phyloP scores from a whole-genome alignment of 1,139 yeast species.

The Taiozyma onychis region DNA sequence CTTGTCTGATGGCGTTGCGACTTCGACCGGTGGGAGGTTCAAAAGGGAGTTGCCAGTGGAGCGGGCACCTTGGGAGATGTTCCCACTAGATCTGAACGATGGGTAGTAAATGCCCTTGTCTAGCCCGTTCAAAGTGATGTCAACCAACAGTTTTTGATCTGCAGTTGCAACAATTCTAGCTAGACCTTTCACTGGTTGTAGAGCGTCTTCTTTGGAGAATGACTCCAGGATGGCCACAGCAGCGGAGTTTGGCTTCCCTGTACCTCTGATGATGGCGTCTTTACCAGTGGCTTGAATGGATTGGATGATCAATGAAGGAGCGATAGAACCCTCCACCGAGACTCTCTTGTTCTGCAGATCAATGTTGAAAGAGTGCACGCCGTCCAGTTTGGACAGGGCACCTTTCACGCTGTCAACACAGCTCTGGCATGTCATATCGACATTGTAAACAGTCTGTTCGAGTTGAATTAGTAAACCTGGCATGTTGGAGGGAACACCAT shows the following conservation, averaged over 20 bases:
- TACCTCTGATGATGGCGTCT: slow-evolving; percentile 89
- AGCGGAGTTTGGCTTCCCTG: slow-evolving; percentile 83
- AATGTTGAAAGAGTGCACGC: slow-evolving; percentile 43
- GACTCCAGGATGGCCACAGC: slow-evolving; percentile 89
- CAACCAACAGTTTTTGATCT: slow-evolving; percentile 50
- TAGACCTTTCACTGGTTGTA: slow-evolving; percentile 74
- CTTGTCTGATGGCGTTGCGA: slow-evolving; percentile 30
- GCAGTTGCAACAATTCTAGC: slow-evolving; percentile 78
- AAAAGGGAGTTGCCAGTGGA: slow-evolving; percentile 56
- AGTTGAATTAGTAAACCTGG: background rate
- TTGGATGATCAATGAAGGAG: slow-evolving; percentile 65
- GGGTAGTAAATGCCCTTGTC: slow-evolving; percentile 62
- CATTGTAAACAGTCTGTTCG: slow-evolving; percentile 60
- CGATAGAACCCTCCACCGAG: slow-evolving; percentile 53
- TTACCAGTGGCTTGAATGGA: slow-evolving; percentile 69
- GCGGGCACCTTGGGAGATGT: slow-evolving; percentile 66
- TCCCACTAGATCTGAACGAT: slow-evolving; percentile 64
- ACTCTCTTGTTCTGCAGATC: slow-evolving; percentile 55
- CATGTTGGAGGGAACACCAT: background rate
- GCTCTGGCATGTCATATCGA: slow-evolving; percentile 66
- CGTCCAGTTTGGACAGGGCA: slow-evolving; percentile 44
- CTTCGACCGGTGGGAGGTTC: slow-evolving; percentile 44
- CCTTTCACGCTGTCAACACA: slow-evolving; percentile 58
- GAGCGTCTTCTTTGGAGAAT: slow-evolving; percentile 38
- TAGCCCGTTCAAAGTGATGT: slow-evolving; percentile 72